Evolutionary conservation across 1,284 basidiomycete species (phyloP).

Genomic region (Puccinia hordei): DNA sequence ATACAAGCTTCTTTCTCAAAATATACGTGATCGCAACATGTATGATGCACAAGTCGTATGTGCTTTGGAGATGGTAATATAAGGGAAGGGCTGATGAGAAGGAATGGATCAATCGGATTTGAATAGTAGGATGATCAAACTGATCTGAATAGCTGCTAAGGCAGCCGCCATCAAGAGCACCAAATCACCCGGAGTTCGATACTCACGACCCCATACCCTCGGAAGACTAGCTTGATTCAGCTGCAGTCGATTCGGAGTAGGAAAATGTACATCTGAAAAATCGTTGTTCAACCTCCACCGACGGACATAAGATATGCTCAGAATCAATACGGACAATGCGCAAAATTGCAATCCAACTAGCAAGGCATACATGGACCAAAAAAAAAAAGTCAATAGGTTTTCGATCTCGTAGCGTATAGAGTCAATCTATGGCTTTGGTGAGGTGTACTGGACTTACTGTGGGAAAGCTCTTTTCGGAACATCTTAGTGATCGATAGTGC

Average conservation of each 20-base stretch:
- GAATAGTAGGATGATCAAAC: constrained; percentile 5
- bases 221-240: neutral
- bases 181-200: constrained; percentile 25
- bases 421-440: neutral
- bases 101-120: neutral
- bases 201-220: constrained; percentile 38
- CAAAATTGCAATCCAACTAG: constrained; percentile 32
- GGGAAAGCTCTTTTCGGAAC: constrained; percentile 6
- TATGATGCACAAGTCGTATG: neutral
- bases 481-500: constrained; percentile 34
- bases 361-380: neutral
- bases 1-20: neutral
- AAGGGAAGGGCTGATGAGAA: neutral
- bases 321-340: neutral
- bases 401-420: neutral
- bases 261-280: constrained; percentile 22
- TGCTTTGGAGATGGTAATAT: neutral
- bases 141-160: constrained; percentile 27
- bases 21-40: neutral
- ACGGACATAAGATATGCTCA: constrained; percentile 22
- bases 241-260: neutral
- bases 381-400: neutral
- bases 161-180: constrained; percentile 20
- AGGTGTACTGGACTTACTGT: constrained; percentile 9
- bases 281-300: constrained; percentile 29